Conservation (phyloP, 2,329 filamentous ascomycete species). For the Ophiostoma sp. region DNA sequence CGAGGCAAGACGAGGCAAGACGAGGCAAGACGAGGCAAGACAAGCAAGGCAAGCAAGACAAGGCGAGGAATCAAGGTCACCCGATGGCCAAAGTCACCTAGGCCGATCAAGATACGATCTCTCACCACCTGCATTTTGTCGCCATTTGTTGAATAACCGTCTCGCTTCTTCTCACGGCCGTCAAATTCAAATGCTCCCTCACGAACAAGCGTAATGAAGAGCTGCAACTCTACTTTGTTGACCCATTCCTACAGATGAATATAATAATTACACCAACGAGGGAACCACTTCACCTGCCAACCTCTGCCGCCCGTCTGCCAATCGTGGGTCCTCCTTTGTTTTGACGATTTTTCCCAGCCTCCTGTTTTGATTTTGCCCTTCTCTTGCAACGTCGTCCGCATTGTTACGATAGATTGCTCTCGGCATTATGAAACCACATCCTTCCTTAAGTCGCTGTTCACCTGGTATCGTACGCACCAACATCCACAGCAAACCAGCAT, state of each 20-base stretch:
- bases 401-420: too few species aligned
- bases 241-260: too few species aligned
- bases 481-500: not conserved
- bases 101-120: too few species aligned
- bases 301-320: not conserved
- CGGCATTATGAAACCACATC: not conserved
- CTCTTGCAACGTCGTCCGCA: not conserved
- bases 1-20: not conserved
- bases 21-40: not conserved
- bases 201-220: not conserved
- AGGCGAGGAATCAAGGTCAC: not conserved
- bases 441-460: not conserved
- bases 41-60: too few species aligned
- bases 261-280: conserved; percentile 14
- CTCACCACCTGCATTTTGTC: too few species aligned
- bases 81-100: not conserved
- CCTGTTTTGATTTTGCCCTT: not conserved
- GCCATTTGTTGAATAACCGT: too few species aligned
- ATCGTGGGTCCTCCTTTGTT: conserved; percentile 9
- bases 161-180: too few species aligned
- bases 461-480: not conserved
- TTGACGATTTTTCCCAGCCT: conserved; percentile 8
- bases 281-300: conserved; percentile 6
- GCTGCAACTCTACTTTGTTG: too few species aligned
- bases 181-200: too few species aligned